Base-by-base conservation (phyloP, 2,329 filamentous ascomycete genomes). In the Lachnellula hyalina region DNA sequence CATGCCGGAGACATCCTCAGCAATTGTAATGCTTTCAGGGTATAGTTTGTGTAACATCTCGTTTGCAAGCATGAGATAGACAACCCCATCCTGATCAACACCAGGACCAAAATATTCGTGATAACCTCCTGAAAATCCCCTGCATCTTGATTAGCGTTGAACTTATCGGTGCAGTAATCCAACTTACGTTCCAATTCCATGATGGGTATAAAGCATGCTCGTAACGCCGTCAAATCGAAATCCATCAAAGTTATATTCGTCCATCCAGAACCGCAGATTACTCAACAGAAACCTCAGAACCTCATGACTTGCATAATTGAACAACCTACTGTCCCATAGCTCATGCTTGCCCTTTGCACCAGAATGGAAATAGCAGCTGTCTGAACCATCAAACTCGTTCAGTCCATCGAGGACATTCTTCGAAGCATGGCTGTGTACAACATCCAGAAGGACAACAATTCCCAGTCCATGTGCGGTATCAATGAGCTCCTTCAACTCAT, bases 211-310 rank as follows among this genome's bases (percentile, higher is more conserved):
- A 54, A 99, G 85, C 91, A 99, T 99, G 74, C 92, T 96, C 1
- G 94, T 99, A 51, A 99, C 94, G 61, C 94, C 94, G 64, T 99
- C 94, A 66, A 99, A 99, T 42, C 94, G 84, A 80, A 97, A 99
- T 23, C 94, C 94, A 68, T 99, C 94, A 68, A 99, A 97, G 41
- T 84, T 77, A 68, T 96, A 99, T 73, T 96, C 92, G 54, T 97
- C 93, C 92, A 99, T 97, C 92, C 94, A 99, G 76, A 96, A 99
- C 23, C 93, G 83, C 55, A 99, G 75, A 70, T 99, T 99, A 71
- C 92, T 96, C 25, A 99, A 78, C 46, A 99, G 77, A 74, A 99
- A 99, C n/a, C 94, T 84, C 70, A 97, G 72, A 21, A 99, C 94
- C 70, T 99, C 94, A 67, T 97, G 91, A 66, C 84, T 84, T 32